phyloP scores from a whole-genome alignment of 495 filamentous ascomycete genomes.

The Neurospora terricola region DNA sequence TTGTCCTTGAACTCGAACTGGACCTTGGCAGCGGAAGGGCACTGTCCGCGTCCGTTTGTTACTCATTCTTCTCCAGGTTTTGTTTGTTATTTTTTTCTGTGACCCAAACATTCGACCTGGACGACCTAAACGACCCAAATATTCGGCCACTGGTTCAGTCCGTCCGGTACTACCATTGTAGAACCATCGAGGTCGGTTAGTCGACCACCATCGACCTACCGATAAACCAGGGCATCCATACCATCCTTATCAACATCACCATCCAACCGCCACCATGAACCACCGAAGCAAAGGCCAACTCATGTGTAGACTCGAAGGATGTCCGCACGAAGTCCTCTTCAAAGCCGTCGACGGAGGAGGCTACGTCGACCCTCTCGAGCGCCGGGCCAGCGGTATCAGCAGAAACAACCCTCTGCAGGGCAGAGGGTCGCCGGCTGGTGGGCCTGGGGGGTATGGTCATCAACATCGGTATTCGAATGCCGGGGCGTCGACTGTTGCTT shows the following conservation, averaged over 20 bases:
- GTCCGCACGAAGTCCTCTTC: conserved; percentile 13
- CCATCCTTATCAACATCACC: not conserved
- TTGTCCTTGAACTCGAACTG: too few relatives aligned
- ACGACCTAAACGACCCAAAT: not conserved
- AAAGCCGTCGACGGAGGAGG: conserved; percentile 10
- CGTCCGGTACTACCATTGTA: not conserved
- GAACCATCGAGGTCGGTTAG: too few relatives aligned
- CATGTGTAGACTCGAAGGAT: conserved; percentile 15
- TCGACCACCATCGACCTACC: not conserved
- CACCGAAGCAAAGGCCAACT: not conserved
- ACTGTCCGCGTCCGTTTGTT: not conserved
- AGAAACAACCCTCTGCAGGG: not conserved
- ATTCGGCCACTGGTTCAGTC: not conserved
- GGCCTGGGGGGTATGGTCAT: conserved; percentile 5
- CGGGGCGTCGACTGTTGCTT: conserved; percentile 4
- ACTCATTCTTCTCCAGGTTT: not conserved
- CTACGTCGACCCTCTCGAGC: conserved; percentile 8
- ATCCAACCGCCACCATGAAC: not conserved
- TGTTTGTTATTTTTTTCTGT: not conserved
- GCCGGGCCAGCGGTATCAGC: conserved; percentile 4
- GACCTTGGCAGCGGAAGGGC: not conserved
- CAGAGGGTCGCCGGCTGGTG: not conserved
- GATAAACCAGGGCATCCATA: not conserved
- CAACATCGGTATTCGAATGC: conserved; percentile 8
- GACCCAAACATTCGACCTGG: not conserved